A percentile compares a stretch with the other conserved stretches of the same genome.
Conservation (phyloP, 495 filamentous ascomycete genomes). For the Hypoxylon perforatum region DNA sequence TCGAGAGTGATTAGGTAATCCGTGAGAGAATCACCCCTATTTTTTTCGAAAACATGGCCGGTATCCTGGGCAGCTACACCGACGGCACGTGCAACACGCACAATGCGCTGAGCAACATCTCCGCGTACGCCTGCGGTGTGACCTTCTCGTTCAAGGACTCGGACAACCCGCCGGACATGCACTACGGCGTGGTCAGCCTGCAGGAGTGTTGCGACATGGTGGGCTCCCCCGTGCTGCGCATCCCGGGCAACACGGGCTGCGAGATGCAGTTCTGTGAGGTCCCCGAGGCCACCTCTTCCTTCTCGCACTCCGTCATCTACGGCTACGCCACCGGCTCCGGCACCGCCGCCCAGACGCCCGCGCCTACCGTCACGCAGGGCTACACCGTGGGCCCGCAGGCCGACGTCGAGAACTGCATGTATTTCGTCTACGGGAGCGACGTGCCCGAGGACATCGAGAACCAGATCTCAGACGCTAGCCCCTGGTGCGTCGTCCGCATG, state of each 20-base stretch:
- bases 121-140: conserved; percentile 36
- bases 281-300: conserved; percentile 22
- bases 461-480: conserved; percentile 12
- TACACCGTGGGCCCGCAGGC: not conserved
- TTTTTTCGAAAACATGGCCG: conserved; percentile 19
- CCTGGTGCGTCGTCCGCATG: conserved; percentile 31
- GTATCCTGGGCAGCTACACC: conserved; percentile 23
- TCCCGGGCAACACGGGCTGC: conserved; percentile 43
- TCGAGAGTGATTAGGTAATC: not conserved
- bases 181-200: conserved; percentile 41
- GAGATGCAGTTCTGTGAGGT: conserved; percentile 42
- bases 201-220: conserved; percentile 35
- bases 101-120: conserved; percentile 40
- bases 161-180: conserved; percentile 38
- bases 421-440: conserved; percentile 38
- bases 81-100: conserved; percentile 42
- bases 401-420: conserved; percentile 30
- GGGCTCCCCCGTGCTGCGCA: conserved; percentile 32
- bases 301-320: conserved; percentile 14
- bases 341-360: conserved; percentile 23
- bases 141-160: conserved; percentile 35
- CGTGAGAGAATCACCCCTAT: not conserved
- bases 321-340: conserved; percentile 22
- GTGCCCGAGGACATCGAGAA: conserved; percentile 28
- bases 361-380: conserved; percentile 21